phyloP scores from a whole-genome alignment of 768 basidiomycete genomes.

The Rhodotorula diobovata region DNA sequence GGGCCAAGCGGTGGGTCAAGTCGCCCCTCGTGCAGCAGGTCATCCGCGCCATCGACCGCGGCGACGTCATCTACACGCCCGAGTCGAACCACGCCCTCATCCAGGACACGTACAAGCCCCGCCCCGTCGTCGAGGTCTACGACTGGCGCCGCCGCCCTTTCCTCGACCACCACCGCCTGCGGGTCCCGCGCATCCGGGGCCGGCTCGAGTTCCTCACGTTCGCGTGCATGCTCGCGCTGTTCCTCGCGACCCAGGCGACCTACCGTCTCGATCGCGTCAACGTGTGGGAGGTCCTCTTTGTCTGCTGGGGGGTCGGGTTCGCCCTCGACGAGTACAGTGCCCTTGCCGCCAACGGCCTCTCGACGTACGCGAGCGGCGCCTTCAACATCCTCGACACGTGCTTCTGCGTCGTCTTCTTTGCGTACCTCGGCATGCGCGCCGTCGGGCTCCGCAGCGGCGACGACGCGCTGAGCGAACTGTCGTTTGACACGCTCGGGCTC shows the following conservation, averaged over 20 bases:
- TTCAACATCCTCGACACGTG: slow-evolving; percentile 33
- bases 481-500: slow-evolving; percentile 71
- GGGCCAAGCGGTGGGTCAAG: slow-evolving; percentile 76
- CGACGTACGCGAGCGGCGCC: slow-evolving; percentile 17
- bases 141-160: slow-evolving; percentile 49
- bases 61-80: slow-evolving; percentile 48
- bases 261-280: slow-evolving; percentile 16
- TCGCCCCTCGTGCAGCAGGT: slow-evolving; percentile 79
- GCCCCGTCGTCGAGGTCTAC: slow-evolving; percentile 64
- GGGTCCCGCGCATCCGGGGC: slow-evolving; percentile 40
- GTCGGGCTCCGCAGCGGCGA: slow-evolving; percentile 59
- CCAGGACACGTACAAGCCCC: slow-evolving; percentile 82
- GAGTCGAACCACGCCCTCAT: slow-evolving; percentile 57
- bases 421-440: slow-evolving; percentile 63
- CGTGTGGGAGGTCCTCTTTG: slow-evolving; percentile 34
- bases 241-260: slow-evolving; percentile 26
- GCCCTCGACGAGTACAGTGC: slow-evolving; percentile 38
- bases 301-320: slow-evolving; percentile 38
- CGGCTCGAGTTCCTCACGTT: slow-evolving; percentile 36
- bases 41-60: slow-evolving; percentile 78
- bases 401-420: slow-evolving; percentile 56
- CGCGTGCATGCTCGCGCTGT: slow-evolving; percentile 37
- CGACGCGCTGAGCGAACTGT: slow-evolving; percentile 54
- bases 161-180: slow-evolving; percentile 42
- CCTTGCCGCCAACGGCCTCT: slow-evolving; percentile 32